Evolutionary conservation across 202 grass and related monocot genomes (phyloP).

Genomic region (Setaria viridis): DNA sequence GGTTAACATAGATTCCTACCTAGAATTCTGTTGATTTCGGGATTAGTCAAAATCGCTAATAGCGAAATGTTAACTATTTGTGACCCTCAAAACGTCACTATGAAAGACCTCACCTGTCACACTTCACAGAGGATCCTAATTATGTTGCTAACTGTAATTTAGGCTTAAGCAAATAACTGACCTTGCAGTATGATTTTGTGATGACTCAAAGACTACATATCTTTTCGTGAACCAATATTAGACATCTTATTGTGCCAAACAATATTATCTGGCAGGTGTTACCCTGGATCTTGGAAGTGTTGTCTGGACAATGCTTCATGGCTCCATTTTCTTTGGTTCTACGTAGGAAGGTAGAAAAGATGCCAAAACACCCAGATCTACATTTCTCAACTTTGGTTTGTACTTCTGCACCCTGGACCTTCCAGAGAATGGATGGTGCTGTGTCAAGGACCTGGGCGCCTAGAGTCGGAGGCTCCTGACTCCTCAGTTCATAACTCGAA

Average conservation of each 20-base stretch:
- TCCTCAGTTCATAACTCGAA: too few species aligned
- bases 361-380: background rate
- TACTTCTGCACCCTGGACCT: background rate
- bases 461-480: too few species aligned
- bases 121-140: background rate
- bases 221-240: background rate
- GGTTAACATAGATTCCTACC: background rate
- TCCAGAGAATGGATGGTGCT: background rate
- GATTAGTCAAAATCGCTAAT: background rate
- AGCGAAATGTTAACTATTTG: background rate
- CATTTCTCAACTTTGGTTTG: background rate
- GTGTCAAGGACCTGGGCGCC: too few species aligned
- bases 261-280: conserved; percentile 64
- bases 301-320: background rate
- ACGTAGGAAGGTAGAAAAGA: background rate
- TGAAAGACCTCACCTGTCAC: background rate
- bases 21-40: conserved; percentile 26
- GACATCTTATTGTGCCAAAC: conserved; percentile 13
- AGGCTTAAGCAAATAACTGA: background rate
- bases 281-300: conserved; percentile 90
- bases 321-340: background rate
- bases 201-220: background rate
- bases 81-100: conserved; percentile 4
- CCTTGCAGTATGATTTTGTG: background rate
- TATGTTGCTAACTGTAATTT: conserved; percentile 6